Percentiles rank a stretch among this genome's conserved stretches.
These are phyloP conservation scores for Alternaria dauci DNA, from an alignment of 2,329 filamentous ascomycete species.

Conservation along the genomic window DNA sequence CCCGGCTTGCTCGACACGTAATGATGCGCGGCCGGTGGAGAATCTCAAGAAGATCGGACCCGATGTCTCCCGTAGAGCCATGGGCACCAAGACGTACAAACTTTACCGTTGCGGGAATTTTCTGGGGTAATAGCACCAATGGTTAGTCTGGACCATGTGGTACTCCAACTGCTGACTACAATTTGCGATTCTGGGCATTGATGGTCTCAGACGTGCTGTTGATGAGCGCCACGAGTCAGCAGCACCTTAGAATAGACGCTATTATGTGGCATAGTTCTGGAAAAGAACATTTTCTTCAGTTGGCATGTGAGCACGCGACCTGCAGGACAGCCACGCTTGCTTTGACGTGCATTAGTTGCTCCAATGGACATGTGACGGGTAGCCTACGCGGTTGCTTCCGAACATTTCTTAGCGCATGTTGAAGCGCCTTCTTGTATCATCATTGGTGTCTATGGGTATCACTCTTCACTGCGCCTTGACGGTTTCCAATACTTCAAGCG, in stretches of 20 bases:
- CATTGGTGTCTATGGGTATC: conserved; percentile 27
- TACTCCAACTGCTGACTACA: conserved; percentile 1
- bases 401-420: conserved; percentile 23
- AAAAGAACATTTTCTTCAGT: neutral
- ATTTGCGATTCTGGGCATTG: neutral
- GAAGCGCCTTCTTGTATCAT: conserved; percentile 24
- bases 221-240: neutral
- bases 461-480: conserved; percentile 15
- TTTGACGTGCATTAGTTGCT: neutral
- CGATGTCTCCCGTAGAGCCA: conserved; percentile 15
- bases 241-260: neutral
- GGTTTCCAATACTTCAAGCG: conserved; percentile 74
- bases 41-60: conserved; percentile 1
- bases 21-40: conserved; percentile 12
- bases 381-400: neutral
- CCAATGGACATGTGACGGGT: neutral
- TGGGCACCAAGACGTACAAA: conserved; percentile 1
- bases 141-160: conserved; percentile 3
- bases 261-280: neutral
- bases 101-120: neutral
- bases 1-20: conserved; percentile 3
- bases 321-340: neutral
- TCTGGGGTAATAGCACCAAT: conserved; percentile 1
- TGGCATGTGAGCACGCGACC: neutral
- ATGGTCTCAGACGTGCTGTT: neutral